Base-by-base conservation (phyloP, 129 eudicot species). In the Artemisia tridentata region DNA sequence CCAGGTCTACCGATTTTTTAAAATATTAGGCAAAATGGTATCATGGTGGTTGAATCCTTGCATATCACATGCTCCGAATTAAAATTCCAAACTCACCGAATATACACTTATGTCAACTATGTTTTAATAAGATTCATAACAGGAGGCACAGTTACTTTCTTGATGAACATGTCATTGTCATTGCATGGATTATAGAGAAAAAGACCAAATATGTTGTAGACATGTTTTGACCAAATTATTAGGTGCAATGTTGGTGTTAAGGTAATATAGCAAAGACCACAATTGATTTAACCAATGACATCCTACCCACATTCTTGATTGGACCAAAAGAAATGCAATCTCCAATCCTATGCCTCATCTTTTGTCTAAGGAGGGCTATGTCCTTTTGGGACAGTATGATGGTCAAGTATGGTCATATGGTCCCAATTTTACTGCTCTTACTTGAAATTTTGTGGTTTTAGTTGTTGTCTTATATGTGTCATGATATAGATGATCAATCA, bases 241-340 rank as follows among this genome's bases (percentile, higher is more conserved):
- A 62, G 68, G 67, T 73, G 29, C 56, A 51, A 62, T 72, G 34
- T 80, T 74, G 73, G 38, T 59, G 83, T 74, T 69, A 63, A 80
- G 77, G 80, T 68, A 38, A 38, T 73, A 61, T 38, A 79, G 69
- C 75, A 62, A 29, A 74, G 76, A 74, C 76, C 46, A 2, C 3
- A 58, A 20, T 63, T 69, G 58, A 63, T 63, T 43, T 45, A 62
- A 74, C 63, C 75, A 53, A 46, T 77, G 79, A 46, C 76, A 73
- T 55, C 20, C 78, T 43, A 45, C 72, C 55, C 49, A 38, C 45
- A 63, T 48, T 61, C 15, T 78, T 60, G 71, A 67, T 67, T 73
- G 75, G 69, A 61, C 76, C 19, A 48, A 59, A 72, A 72, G 68
- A 72, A 60, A 46, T 58, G 34, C 61, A 27, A 72, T 61, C 76